A percentile compares a stretch with the other conserved stretches of the same genome.
phyloP scores from a whole-genome alignment of 2,329 filamentous ascomycete genomes.

The Colletotrichum sp. region DNA sequence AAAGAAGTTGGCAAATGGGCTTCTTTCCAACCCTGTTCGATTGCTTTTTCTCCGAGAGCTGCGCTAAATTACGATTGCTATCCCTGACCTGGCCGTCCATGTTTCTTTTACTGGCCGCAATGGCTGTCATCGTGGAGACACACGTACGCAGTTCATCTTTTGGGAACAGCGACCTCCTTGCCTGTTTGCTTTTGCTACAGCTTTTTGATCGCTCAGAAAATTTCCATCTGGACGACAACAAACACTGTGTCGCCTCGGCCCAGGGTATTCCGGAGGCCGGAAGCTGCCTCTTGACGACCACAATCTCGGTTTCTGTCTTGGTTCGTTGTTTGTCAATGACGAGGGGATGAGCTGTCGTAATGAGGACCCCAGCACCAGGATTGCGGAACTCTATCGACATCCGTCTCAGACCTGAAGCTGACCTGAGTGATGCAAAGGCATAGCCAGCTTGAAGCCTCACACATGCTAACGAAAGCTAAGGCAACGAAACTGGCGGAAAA shows the following conservation, averaged over 20 bases:
- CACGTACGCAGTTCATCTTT: not conserved
- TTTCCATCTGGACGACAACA: not conserved
- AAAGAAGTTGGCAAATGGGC: conserved; percentile 17
- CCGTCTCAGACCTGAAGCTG: not conserved
- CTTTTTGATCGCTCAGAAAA: not conserved
- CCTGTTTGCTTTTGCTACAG: not conserved
- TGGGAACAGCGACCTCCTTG: not conserved
- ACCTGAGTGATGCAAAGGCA: not conserved
- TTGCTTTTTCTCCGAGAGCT: conserved; percentile 11
- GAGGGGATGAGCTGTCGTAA: not conserved
- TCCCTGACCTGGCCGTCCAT: not conserved
- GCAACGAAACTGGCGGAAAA: not conserved
- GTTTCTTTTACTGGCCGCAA: not conserved
- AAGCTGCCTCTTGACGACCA: not conserved
- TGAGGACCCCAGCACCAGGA: not conserved
- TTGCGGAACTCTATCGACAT: not conserved
- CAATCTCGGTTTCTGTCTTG: not conserved
- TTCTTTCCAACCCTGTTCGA: conserved; percentile 11
- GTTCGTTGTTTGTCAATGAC: not conserved
- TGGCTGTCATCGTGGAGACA: not conserved
- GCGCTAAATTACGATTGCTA: not conserved
- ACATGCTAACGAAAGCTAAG: not conserved
- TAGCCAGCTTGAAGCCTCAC: not conserved
- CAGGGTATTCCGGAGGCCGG: not conserved
- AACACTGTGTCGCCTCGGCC: not conserved